Base-by-base conservation (phyloP, 225 moss, liverwort and hornwort species). In the Polytrichum commune region DNA sequence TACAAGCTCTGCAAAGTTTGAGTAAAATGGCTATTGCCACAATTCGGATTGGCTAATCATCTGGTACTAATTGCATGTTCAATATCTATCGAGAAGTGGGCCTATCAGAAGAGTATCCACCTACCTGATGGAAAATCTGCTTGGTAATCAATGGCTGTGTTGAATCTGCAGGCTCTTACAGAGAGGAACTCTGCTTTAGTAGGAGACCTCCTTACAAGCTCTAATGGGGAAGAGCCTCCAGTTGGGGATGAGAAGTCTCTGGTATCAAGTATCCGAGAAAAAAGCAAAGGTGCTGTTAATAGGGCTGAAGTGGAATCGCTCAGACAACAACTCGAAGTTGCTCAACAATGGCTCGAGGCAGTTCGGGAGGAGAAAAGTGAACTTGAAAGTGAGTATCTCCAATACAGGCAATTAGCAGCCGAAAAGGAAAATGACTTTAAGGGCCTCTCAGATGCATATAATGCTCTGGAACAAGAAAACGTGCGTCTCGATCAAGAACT, bases 391-490 rank as follows among this genome's bases (percentile, higher is more conserved):
- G 93, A 93, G 81, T 77, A 77, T 24, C 27, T 73, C 8, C 82
- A 86, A 46, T 85, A 66, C 72, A 93, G 82, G 53, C 87, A 86
- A 75, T 66, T 80, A 65, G 89, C 80, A 54, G 71, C 75, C 6
- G 91, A 97, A 78, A 85, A 84, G 65, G 94, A 91, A 60, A 83
- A 76, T 32, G 92, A 98, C 65, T 83, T 95, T 56, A 92, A 92
- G 80, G 91, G 90, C 16, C 78, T 98, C 7, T 91, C 95, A 1
- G 92, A 94, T 63, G 95, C 95, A 27, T 98, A 92, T 76, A 95
- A 93, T 74, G 84, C 82, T 26, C 79, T 98, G 79, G 97, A 98
- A 64, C 90, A 90, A 75, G 86, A 90, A 68, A 92, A 90, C 32
- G 76, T 75, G 54, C 89, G 92, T 18, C 84, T 89, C 19, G 93